Base-by-base conservation (phyloP, 2,329 filamentous ascomycete species). In the Colletotrichum lindemuthianum region DNA sequence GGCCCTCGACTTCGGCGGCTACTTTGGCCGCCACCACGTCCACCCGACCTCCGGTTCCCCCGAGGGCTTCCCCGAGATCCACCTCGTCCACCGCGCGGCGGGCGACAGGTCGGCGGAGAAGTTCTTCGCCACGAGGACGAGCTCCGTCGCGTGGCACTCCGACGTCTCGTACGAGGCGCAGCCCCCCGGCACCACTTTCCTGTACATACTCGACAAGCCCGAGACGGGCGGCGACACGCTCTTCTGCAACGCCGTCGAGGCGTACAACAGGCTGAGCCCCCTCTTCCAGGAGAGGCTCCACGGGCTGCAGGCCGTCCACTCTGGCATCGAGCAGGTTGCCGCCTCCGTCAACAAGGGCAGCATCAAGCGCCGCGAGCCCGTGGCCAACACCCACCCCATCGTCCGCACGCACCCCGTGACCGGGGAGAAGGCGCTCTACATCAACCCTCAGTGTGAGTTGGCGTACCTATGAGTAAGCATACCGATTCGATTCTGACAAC, bases 81-180 rank as follows among this genome's bases (percentile, higher is more conserved):
- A 92, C 71, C 81, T 92, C 2, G 89, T 92, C 5, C 88, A 91
- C 74, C 84, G 89, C 50, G 88, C 87, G 16, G 89, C 77, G 15
- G 75, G 75, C 33, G 78, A 81, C 67, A 71, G 68, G 34, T 86
- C 52, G 80, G 86, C 64, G 16, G 78, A 85, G 16, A 81, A 85
- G 52, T 91, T 90, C 76, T 89, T 93, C 69, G 70, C 75, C 63
- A 86, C 87, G 50, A 86, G 91, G 24, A 94, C 91, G 4, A 95
- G 90, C 77, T 92, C 90, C 1, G 88, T 96, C 1, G 92, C 92
- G 8, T 97, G 93, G 93, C 93, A 97, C 79, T 92, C 89, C 0
- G 93, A 97, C 70, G 90, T 97, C 2, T 92, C 91, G 0, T 97
- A 96, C 74, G 94, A 97, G 80, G 81, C 86, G 69, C 93, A 97